Conservation (phyloP, 345 rosid genomes). For the Syzygium aqueum region DNA sequence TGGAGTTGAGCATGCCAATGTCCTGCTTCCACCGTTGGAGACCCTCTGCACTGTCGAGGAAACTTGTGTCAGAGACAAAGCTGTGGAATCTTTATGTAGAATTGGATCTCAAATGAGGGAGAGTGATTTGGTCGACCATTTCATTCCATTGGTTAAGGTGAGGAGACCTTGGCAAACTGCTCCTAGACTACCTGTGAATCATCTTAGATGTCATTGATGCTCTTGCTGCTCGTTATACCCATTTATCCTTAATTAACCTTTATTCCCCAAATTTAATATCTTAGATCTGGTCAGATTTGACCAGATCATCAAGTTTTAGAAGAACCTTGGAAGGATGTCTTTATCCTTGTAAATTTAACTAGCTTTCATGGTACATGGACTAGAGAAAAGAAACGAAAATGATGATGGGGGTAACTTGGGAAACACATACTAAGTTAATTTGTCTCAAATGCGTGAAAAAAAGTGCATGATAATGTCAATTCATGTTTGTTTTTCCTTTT, state of each 20-base stretch:
- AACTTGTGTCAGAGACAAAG: slow-evolving; percentile 88
- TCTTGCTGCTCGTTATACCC: not conserved
- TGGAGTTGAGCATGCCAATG: slow-evolving; percentile 75
- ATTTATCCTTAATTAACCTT: not conserved
- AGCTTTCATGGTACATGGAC: not conserved
- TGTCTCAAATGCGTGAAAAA: not conserved
- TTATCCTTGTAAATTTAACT: not conserved
- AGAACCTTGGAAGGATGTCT: not conserved
- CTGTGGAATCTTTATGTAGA: slow-evolving; percentile 75
- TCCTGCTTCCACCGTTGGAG: slow-evolving; percentile 73
- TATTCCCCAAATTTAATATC: not conserved
- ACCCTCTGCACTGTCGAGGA: slow-evolving; percentile 87
- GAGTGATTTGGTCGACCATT: slow-evolving; percentile 62
- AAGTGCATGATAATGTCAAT: not conserved
- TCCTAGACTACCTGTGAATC: not conserved
- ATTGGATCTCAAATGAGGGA: slow-evolving; percentile 92
- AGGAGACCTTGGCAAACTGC: slow-evolving; percentile 3
- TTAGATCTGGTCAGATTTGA: not conserved
- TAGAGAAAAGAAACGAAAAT: not conserved
- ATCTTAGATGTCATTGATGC: not conserved
- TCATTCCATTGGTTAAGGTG: slow-evolving; percentile 86
- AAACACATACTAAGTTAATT: not conserved
- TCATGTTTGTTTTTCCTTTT: not conserved
- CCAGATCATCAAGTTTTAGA: not conserved
- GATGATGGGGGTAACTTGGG: not conserved